Percentiles rank a stretch among this genome's conserved stretches.
Evolutionary conservation across 768 basidiomycete species (phyloP).

Genomic region (Sarcomyxa edulis): DNA sequence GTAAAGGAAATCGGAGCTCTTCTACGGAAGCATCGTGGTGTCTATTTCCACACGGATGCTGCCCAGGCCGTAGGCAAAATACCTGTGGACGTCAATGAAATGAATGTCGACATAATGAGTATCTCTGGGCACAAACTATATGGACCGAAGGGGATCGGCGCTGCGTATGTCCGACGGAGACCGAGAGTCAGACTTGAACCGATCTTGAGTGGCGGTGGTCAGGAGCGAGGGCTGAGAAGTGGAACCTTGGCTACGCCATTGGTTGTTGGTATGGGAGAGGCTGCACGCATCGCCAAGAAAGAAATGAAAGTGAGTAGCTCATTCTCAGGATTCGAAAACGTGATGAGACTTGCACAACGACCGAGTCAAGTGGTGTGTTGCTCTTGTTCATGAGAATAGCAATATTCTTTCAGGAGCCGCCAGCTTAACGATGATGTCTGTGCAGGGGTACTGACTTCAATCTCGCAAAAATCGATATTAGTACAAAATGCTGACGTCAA

Average conservation of each 20-base stretch:
- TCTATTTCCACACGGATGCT: slow-evolving; percentile 96
- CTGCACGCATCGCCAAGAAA: slow-evolving; percentile 82
- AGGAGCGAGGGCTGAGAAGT: slow-evolving; percentile 91
- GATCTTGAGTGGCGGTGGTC: slow-evolving; percentile 92
- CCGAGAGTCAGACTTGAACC: slow-evolving; percentile 94
- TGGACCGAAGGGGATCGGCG: slow-evolving; percentile 95
- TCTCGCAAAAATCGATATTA: not conserved
- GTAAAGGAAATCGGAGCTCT: slow-evolving; percentile 91
- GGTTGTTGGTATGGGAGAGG: slow-evolving; percentile 91
- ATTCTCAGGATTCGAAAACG: slow-evolving; percentile 9
- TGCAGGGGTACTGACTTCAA: slow-evolving; percentile 92
- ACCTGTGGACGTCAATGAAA: slow-evolving; percentile 86
- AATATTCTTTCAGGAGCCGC: slow-evolving; percentile 5
- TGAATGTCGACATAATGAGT: slow-evolving; percentile 94
- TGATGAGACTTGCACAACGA: slow-evolving; percentile 46
- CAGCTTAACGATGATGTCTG: slow-evolving; percentile 58
- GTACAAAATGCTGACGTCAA: slow-evolving; percentile 13
- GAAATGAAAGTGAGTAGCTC: slow-evolving; percentile 84
- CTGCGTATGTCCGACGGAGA: slow-evolving; percentile 87
- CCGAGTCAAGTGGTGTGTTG: slow-evolving; percentile 41
- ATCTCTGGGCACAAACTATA: slow-evolving; percentile 98
- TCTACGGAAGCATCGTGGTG: slow-evolving; percentile 79
- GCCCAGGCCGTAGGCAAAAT: slow-evolving; percentile 95
- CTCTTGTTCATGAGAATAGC: slow-evolving; percentile 4
- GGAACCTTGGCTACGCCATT: slow-evolving; percentile 91